Evolutionary conservation across 1,284 basidiomycete species (phyloP).

Genomic region (Leccinum colubrinum): DNA sequence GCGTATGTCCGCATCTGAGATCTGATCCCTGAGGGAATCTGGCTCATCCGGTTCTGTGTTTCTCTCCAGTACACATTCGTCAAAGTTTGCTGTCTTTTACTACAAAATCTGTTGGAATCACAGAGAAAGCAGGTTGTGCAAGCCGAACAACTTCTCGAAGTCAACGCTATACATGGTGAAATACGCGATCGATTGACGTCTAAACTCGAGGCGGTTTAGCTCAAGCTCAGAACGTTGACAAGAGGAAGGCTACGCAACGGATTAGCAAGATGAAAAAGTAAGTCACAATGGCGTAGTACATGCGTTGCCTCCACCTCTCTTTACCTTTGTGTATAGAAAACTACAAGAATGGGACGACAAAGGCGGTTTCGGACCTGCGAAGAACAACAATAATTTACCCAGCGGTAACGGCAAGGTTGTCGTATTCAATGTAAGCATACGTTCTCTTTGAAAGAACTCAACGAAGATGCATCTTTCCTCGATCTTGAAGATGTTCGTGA

Average conservation of each 20-base stretch:
- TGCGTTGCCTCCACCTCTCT: neutral
- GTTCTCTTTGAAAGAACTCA: too few species aligned
- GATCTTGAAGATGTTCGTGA: slow-evolving; percentile 75
- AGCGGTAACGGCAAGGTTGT: too few species aligned
- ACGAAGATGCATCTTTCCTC: slow-evolving; percentile 44
- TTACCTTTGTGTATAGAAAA: slow-evolving; percentile 48
- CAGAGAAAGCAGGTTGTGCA: slow-evolving; percentile 29
- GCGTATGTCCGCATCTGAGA: slow-evolving; percentile 26
- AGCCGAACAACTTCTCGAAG: slow-evolving; percentile 29
- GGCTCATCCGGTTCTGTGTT: neutral
- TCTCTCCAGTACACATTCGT: slow-evolving; percentile 29
- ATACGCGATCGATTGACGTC: slow-evolving; percentile 28
- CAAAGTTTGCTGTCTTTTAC: slow-evolving; percentile 32
- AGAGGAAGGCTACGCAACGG: slow-evolving; percentile 75
- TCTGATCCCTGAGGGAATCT: slow-evolving; percentile 4
- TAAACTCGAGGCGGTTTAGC: slow-evolving; percentile 25
- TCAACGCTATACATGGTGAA: slow-evolving; percentile 23
- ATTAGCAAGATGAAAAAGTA: slow-evolving; percentile 91
- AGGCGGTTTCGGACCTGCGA: too few species aligned
- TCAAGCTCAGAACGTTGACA: slow-evolving; percentile 51
- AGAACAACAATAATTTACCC: too few species aligned
- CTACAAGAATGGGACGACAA: slow-evolving; percentile 80
- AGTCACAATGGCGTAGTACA: slow-evolving; percentile 23
- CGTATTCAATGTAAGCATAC: too few species aligned
- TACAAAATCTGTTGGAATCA: slow-evolving; percentile 31